Base-by-base conservation (phyloP, 2,329 filamentous ascomycete genomes). In the Ophiostoma montium region DNA sequence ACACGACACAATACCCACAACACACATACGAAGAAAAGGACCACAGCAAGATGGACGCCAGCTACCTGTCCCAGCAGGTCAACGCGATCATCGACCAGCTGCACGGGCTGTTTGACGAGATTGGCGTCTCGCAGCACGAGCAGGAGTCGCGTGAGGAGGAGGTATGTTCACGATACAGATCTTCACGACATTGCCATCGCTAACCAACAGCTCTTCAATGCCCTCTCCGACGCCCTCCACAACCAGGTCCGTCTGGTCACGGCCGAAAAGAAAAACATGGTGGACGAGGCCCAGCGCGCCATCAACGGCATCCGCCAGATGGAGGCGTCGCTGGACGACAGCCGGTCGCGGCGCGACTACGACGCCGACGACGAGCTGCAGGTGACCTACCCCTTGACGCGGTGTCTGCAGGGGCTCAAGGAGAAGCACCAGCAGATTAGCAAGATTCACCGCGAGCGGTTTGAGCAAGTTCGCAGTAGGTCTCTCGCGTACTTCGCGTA, bases 21-120 rank as follows among this genome's bases (percentile, higher is more conserved):
- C 19, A n/a, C 19, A 23, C 35, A 2, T 4, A 18, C 47, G 23
- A n/a, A n/a, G n/a, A n/a, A n/a, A n/a, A n/a, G n/a, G n/a, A n/a
- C n/a, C 13, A 35, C 21, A 53, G 15, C 59, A n/a, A n/a, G n/a
- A 94, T 95, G 81, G 89, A 95, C 68, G 87, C 89, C 52, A 86
- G 85, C 64, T 94, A 94, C 66, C 74, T 96, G 62, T 85, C 87
- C 59, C 87, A 94, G 65, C 92, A 96, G 77, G 86, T 98, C 68
- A 92, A 87, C 57, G 87, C 78, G 60, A 95, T 95, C 62, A 88
- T 96, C 63, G 80, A 79, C 65, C 88, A 95, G 67, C 76, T 98
- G 53, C 90, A 96, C 67, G 85, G 84, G 56, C 77, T 96, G 51
- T 98, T 95, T 61, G 92, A 98, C 65, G 90, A 98, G 63, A 98